A percentile compares a stretch with the other conserved stretches of the same genome.
Evolutionary conservation across 345 rosid genomes (phyloP).

Genomic region (Syzygium grande): DNA sequence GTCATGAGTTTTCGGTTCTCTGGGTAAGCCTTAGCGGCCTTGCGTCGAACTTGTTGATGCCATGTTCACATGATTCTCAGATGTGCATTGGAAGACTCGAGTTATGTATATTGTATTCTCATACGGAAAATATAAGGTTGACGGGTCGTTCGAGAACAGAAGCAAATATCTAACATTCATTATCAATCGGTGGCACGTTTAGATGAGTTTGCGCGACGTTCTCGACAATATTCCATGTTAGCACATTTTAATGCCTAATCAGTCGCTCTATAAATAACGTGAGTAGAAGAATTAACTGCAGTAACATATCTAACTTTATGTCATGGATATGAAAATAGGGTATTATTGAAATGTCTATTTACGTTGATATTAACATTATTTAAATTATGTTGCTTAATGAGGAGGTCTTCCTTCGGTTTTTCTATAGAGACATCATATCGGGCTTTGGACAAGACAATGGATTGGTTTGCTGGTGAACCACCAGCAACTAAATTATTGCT

Average conservation of each 20-base stretch:
- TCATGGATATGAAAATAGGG: neutral
- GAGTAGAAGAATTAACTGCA: neutral
- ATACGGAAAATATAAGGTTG: neutral
- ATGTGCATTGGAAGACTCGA: neutral
- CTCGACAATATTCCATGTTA: neutral
- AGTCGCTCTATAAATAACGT: neutral
- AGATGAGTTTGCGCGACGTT: too few species aligned
- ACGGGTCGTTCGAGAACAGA: neutral
- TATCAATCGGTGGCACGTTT: neutral
- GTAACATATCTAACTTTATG: neutral
- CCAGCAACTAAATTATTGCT: neutral
- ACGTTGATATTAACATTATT: neutral
- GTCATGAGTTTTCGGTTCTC: neutral
- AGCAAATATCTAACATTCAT: neutral
- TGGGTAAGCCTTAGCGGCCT: neutral
- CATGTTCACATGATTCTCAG: neutral
- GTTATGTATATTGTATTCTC: neutral
- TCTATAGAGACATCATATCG: neutral
- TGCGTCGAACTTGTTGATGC: neutral
- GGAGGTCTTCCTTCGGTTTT: neutral
- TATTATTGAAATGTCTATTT: neutral
- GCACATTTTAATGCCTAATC: neutral
- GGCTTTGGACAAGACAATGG: neutral
- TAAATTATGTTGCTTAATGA: neutral
- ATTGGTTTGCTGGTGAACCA: neutral